Percentiles rank a stretch among this genome's conserved stretches.
These are phyloP conservation scores for Phytomonas francai DNA, from an alignment of 208 protist genomes.

Conservation along the genomic window DNA sequence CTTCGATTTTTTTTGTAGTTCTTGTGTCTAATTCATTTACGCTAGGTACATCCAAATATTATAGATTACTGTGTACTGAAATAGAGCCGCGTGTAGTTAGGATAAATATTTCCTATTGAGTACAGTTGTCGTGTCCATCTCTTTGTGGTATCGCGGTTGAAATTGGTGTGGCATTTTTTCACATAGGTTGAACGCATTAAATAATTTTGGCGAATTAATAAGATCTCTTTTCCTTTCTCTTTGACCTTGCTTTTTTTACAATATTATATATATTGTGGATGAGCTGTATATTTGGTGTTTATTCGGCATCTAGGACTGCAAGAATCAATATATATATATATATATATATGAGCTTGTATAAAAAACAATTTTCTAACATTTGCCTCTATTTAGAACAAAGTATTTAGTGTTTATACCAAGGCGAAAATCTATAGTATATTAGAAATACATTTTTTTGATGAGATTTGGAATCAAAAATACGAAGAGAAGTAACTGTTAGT, in stretches of 20 bases:
- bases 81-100: not conserved
- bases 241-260: not conserved
- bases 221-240: constrained; percentile 8
- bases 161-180: not conserved
- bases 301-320: not conserved
- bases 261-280: not conserved
- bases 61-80: not conserved
- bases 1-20: not conserved
- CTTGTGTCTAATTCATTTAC: not conserved
- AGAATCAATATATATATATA: too few species aligned
- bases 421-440: not conserved
- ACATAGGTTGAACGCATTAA: not conserved
- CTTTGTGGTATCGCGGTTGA: not conserved
- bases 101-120: not conserved
- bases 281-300: not conserved
- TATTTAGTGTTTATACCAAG: not conserved
- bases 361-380: not conserved
- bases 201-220: constrained; percentile 4
- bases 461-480: not conserved
- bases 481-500: not conserved
- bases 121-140: not conserved
- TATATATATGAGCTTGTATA: not conserved
- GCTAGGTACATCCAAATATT: not conserved
- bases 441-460: not conserved
- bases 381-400: not conserved